phyloP scores from a whole-genome alignment of 2,329 filamentous ascomycete species.

The Verruconis gallopava region DNA sequence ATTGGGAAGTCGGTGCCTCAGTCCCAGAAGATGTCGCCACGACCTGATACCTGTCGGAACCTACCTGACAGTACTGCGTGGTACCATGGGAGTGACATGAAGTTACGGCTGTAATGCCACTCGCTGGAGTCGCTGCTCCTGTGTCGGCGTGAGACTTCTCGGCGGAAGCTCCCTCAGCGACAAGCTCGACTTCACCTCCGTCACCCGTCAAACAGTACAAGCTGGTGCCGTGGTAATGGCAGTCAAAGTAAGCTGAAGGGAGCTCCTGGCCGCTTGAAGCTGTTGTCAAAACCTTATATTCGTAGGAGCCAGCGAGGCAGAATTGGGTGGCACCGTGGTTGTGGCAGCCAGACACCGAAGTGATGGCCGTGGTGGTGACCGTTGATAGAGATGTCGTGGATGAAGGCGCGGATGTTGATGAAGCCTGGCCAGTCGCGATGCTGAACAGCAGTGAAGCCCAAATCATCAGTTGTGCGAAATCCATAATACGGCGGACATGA shows the following conservation, averaged over 20 bases:
- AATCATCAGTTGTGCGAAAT: background rate
- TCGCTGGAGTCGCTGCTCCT: background rate
- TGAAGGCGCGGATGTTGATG: background rate
- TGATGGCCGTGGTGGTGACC: conserved; percentile 16
- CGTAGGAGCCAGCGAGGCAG: conserved; percentile 30
- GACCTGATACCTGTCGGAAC: conserved; percentile 31
- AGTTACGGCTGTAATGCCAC: conserved; percentile 34
- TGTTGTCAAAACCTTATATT: conserved; percentile 34
- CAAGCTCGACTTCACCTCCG: conserved; percentile 48
- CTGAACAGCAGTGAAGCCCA: background rate
- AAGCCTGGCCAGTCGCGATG: background rate
- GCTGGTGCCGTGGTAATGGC: conserved; percentile 47
- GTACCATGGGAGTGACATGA: conserved; percentile 39
- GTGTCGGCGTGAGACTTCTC: conserved; percentile 13
- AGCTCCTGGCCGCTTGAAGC: conserved; percentile 42
- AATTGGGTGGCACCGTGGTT: conserved; percentile 33
- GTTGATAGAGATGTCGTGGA: background rate
- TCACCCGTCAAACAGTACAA: conserved; percentile 49
- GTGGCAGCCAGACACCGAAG: conserved; percentile 42
- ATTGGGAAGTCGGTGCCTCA: conserved; percentile 44
- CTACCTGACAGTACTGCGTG: conserved; percentile 33
- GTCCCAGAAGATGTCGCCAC: conserved; percentile 40
- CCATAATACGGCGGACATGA: background rate
- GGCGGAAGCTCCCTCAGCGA: conserved; percentile 23
- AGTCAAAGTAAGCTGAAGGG: conserved; percentile 50